Evolutionary conservation across 2,329 filamentous ascomycete species (phyloP), one percentile per base, ranked within the genome.

Genomic region (Microcyclospora tardicrescens): DNA sequence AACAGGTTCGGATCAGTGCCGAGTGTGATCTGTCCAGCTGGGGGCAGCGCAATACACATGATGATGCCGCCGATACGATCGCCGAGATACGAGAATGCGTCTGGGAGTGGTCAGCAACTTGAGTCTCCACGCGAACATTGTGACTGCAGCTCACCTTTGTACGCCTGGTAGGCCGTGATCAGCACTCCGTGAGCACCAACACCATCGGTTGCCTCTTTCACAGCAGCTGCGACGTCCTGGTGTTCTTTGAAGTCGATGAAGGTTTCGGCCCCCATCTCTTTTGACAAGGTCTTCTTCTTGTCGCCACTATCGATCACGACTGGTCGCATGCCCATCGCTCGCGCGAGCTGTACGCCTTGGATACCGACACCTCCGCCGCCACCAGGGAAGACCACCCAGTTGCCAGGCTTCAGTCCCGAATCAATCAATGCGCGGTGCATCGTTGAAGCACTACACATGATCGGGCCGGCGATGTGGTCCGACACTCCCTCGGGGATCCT

Each of bases 371-470:
- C 72, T 8, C 72, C 66, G 13, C 65, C 72, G 0, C 68, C 69
- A 12, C 70, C 70, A 3, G 69, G 68, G 44, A 74, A 72, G 12
- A 69, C 65, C 1, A 69, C 68, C 68, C 68, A 76, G 36, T 74
- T 60, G 9, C 71, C 69, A 0, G 71, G 58, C 40, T 59, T 60
- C 3, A 75, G 56, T 2, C 60, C 62, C 0, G 67, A 69, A 31
- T 72, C 67, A 10, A 67, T 62, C 36, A 78, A 58, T 2, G 72
- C 69, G 2, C 69, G 65, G 52, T 77, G 73, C 43, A 76, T 71
- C 1, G 75, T 77, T 6, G 65, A 68, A 0, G 69, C 71, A 33
- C 61, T 66, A 57, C 74, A 78, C 71, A 77, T 75, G 41, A 77
- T 67, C 0, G 73, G 74, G 0, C 67, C 75, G 2, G 73, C 73